Evolutionary conservation across 306 rosid species (phyloP), one percentile per base, ranked within the genome.

Genomic region (Rubus parviflorus): DNA sequence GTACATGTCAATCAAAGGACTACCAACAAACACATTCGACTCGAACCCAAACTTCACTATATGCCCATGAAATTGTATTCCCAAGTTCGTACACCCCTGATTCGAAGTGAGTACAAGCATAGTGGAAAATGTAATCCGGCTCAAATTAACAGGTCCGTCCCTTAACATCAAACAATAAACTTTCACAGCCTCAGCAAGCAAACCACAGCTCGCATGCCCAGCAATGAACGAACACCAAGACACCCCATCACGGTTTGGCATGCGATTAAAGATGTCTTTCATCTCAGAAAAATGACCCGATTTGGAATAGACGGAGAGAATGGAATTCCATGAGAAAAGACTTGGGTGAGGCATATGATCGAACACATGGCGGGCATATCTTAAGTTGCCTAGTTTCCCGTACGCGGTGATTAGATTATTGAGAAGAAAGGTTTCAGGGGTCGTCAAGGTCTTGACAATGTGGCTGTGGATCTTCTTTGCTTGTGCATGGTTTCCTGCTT

Each of bases 1-100:
- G 83, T 92, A 94, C 97, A 94, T 91, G 77, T 87, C 93, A 57
- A 94, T 86, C 83, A 94, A 80, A 56, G 98, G 97, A 80, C 97
- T 86, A 51, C 92, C 97, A 49, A 94, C 96, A 77, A 90, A 90
- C 75, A 86, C 84, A 83, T 86, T 85, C 0, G 82, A 80, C 83
- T 74, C 85, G 7, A 88, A 94, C 80, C 98, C 97, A 69, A 92
- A 90, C 79, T 87, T 90, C 79, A 87, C 80, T 19, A 94, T 73
- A 51, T 94, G 94, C 76, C 89, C 96, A 65, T 92, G 97, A 80
- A 94, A 74, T 85, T 92, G 97, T 70, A 78, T 62, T 19, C 98
- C 98, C 88, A 94, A 81, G 53, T 48, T 71, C 72, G 79, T 74
- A 73, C 83, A 79, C 40, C 87, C 87, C 63, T 77, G 80, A 68